Conservation (phyloP, 352 stramenopile species). For the Phytopythium montanum region DNA sequence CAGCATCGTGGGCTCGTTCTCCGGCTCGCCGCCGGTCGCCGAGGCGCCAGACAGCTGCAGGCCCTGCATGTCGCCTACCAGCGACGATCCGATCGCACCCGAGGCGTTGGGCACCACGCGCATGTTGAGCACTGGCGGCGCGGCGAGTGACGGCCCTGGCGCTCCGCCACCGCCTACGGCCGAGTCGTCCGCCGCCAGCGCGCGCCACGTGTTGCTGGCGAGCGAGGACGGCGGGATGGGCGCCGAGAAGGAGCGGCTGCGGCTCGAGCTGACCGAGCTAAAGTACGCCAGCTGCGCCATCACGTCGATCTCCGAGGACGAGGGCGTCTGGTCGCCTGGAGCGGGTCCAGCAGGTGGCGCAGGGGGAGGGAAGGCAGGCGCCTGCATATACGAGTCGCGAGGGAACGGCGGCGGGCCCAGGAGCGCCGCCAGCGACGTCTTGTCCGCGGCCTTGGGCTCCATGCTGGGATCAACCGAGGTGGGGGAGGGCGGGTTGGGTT, state of each 20-base stretch:
- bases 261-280: constrained; percentile 28
- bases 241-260: constrained; percentile 69
- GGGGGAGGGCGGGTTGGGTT: neutral
- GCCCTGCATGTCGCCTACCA: constrained; percentile 38
- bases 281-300: constrained; percentile 85
- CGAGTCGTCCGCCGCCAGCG: constrained; percentile 47
- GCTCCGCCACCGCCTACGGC: constrained; percentile 10
- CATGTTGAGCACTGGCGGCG: constrained; percentile 47
- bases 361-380: constrained; percentile 14
- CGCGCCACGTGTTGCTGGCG: constrained; percentile 45
- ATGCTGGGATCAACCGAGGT: neutral
- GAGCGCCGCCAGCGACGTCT: neutral
- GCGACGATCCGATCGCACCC: constrained; percentile 54
- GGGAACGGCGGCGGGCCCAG: constrained; percentile 2
- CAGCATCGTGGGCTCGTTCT: constrained; percentile 29
- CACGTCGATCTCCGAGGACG: constrained; percentile 56
- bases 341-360: constrained; percentile 1
- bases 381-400: constrained; percentile 1
- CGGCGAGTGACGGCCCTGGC: constrained; percentile 27
- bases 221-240: constrained; percentile 62
- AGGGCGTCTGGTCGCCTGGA: constrained; percentile 4
- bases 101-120: constrained; percentile 36
- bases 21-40: constrained; percentile 27
- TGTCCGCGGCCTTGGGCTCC: constrained; percentile 4
- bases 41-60: constrained; percentile 35